A percentile compares a stretch with the other conserved stretches of the same genome.
These are phyloP conservation scores for Penicillium hordei DNA, from an alignment of 2,329 filamentous ascomycete genomes.

Conservation along the genomic window DNA sequence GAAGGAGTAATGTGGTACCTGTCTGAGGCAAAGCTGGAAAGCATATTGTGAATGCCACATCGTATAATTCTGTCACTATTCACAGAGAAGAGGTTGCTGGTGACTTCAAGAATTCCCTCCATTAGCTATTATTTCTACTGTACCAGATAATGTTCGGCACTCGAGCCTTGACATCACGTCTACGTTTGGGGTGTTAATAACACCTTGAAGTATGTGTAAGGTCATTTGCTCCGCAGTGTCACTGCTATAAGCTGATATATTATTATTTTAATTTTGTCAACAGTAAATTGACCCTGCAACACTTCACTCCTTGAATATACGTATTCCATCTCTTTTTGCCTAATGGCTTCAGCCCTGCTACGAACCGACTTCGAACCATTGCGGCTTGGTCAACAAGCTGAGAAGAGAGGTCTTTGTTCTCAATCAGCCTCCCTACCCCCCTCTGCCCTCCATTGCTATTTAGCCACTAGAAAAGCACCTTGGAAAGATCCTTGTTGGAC, in stretches of 20 bases:
- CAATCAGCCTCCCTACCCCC: not conserved
- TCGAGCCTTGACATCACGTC: not conserved
- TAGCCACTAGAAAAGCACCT: not conserved
- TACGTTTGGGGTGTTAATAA: not conserved
- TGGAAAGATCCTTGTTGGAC: slow-evolving; percentile 7
- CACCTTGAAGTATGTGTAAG: not conserved
- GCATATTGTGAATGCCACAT: not conserved
- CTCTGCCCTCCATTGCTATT: not conserved
- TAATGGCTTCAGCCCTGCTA: too few relatives aligned
- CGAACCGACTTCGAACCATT: too few relatives aligned
- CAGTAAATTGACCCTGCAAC: too few relatives aligned
- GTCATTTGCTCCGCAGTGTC: not conserved
- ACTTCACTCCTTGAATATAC: too few relatives aligned
- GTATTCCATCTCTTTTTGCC: too few relatives aligned
- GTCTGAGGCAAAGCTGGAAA: not conserved
- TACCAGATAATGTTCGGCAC: not conserved
- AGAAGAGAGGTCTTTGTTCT: too few relatives aligned
- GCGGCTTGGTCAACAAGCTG: too few relatives aligned
- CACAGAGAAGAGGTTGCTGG: not conserved
- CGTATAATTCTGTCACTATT: not conserved
- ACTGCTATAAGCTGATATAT: not conserved
- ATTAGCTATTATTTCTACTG: not conserved
- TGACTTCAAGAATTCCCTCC: not conserved
- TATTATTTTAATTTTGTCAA: not conserved
- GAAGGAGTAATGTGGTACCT: not conserved